phyloP scores from a whole-genome alignment of 2,329 filamentous ascomycete species.

The Sporothrix variecibatus region DNA sequence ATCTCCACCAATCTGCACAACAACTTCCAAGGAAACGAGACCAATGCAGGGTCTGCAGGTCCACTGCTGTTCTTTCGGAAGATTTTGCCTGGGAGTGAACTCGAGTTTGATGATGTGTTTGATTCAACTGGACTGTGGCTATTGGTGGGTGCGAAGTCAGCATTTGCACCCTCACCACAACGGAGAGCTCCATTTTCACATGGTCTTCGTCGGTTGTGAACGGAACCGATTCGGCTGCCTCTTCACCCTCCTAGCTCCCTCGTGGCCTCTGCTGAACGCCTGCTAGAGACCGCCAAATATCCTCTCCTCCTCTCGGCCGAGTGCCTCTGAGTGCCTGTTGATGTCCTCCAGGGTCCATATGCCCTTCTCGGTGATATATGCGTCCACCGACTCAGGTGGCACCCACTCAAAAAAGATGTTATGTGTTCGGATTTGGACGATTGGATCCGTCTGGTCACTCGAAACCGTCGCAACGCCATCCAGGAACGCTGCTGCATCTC shows the following conservation, averaged over 20 bases:
- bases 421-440: slow-evolving; percentile 40
- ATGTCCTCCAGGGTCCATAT: slow-evolving; percentile 46
- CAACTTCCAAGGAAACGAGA: neutral
- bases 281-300: neutral
- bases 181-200: neutral
- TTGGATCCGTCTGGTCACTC: neutral
- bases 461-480: neutral
- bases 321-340: neutral
- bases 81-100: neutral
- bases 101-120: neutral
- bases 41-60: neutral
- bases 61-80: neutral
- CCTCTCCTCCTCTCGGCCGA: neutral
- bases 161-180: neutral
- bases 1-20: neutral
- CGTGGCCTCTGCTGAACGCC: neutral
- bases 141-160: neutral
- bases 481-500: slow-evolving; percentile 29
- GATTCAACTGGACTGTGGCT: neutral
- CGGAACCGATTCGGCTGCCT: neutral
- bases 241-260: no score
- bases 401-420: slow-evolving; percentile 66
- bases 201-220: neutral
- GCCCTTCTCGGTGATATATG: slow-evolving; percentile 58
- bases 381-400: slow-evolving; percentile 51